A percentile compares a stretch with the other conserved stretches of the same genome.
phyloP scores from a whole-genome alignment of 2,329 filamentous ascomycete species.

The Cytospora mali region DNA sequence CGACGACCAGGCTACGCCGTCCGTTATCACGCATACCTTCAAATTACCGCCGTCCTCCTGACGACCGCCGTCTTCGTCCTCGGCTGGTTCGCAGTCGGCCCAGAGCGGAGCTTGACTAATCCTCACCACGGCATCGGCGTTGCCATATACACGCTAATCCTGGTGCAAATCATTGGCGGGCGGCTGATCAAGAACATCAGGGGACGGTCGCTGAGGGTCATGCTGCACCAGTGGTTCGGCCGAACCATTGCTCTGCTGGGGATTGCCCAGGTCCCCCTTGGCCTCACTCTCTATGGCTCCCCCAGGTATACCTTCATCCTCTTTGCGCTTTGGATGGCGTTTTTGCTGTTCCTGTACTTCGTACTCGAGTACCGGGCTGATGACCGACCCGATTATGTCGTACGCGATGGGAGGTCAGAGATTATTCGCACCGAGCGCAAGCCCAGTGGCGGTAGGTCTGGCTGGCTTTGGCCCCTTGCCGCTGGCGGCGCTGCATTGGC shows the following conservation, averaged over 20 bases:
- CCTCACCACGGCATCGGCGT: slow-evolving; percentile 85
- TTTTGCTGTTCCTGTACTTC: slow-evolving; percentile 77
- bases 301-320: slow-evolving; percentile 83
- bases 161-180: slow-evolving; percentile 72
- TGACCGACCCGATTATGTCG: slow-evolving; percentile 56
- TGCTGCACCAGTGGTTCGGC: slow-evolving; percentile 89
- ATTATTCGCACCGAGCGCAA: slow-evolving; percentile 41
- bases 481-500: slow-evolving; percentile 55
- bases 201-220: slow-evolving; percentile 52
- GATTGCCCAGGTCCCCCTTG: slow-evolving; percentile 84
- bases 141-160: slow-evolving; percentile 72
- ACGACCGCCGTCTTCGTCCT: slow-evolving; percentile 73
- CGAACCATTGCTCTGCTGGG: slow-evolving; percentile 77
- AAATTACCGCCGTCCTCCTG: slow-evolving; percentile 69
- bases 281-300: slow-evolving; percentile 89
- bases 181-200: slow-evolving; percentile 60
- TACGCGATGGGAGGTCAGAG: slow-evolving; percentile 61
- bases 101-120: slow-evolving; percentile 71
- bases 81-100: slow-evolving; percentile 78
- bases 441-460: slow-evolving; percentile 37
- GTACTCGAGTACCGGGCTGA: slow-evolving; percentile 72
- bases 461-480: slow-evolving; percentile 56
- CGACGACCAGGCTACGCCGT: slow-evolving; percentile 63
- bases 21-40: slow-evolving; percentile 72
- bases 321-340: slow-evolving; percentile 76